Evolutionary conservation across 2,329 filamentous ascomycete genomes (phyloP), one percentile per base, ranked within the genome.

Genomic region (Alternaria novae-zelandiae): DNA sequence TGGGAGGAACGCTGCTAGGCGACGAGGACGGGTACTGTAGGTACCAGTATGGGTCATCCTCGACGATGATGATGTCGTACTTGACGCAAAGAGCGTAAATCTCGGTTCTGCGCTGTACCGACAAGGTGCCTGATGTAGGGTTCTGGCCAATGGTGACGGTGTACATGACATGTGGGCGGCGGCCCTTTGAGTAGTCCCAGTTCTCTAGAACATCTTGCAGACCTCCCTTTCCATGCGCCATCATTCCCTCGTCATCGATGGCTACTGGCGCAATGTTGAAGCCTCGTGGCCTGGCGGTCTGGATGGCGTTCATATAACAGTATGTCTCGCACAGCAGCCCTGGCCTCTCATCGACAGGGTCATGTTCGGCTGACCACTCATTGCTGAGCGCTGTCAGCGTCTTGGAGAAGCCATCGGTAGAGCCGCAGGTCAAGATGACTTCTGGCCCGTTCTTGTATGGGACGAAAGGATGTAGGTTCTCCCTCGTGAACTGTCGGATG

Each of bases 11-110:
- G 54, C 47, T 61, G 36, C 70, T 73, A 55, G 83, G 76, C 9
- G 82, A 86, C 0, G 91, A 90, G 1, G 91, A 91, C 0, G 93
- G 93, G 79, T 88, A 97, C 78, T 97, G 95, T 9, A 98, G 85
- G 79, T 96, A 95, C 92, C 93, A 97, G 83, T 97, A 97, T 6
- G 95, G 95, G 66, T 97, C 94, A 73, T 98, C 95, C 80, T 98
- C 95, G 65, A 96, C 83, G 68, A 97, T 97, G 73, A 97, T 87
- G 66, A 97, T 87, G 79, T 97, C 94, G 81, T 93, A 97, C 76
- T 90, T 87, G 77, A 89, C 89, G 81, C 92, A 96, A 13, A 97
- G 78, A 17, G 86, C 87, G 76, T 97, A 97, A 26, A 97, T 86
- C 55, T 94, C 89, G 72, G 88, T 91, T 59, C 92, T 88, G 44